phyloP scores from a whole-genome alignment of 2,329 filamentous ascomycete species.

The Huntiella abstrusa region DNA sequence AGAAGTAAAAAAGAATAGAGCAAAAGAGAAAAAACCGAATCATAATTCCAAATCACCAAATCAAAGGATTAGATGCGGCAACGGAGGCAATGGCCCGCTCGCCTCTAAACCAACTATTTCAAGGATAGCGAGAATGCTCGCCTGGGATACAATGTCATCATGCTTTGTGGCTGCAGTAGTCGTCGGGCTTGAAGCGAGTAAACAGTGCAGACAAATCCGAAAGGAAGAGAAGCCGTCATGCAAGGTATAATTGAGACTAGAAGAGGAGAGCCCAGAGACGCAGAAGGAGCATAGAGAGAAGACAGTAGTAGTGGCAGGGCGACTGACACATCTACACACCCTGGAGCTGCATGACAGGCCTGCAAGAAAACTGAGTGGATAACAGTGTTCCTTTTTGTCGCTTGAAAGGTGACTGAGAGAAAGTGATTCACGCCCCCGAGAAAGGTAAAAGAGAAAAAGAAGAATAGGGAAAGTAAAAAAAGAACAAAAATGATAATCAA shows the following conservation, averaged over 20 bases:
- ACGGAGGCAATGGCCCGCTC: no score
- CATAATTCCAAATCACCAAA: background rate
- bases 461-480: background rate
- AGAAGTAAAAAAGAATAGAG: background rate
- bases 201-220: background rate
- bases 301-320: background rate
- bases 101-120: background rate
- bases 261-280: background rate
- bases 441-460: conserved; percentile 1
- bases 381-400: no score
- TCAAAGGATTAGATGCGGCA: no score
- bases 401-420: no score
- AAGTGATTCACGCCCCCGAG: no score
- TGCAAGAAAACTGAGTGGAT: no score
- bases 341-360: no score
- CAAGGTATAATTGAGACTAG: background rate
- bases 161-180: background rate
- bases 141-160: background rate
- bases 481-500: background rate
- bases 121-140: background rate
- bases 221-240: background rate
- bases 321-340: background rate
- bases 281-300: background rate
- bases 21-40: background rate
- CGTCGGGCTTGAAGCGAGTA: background rate